Conservation (phyloP, 75 land plant species). For the Cupressus sempervirens region DNA sequence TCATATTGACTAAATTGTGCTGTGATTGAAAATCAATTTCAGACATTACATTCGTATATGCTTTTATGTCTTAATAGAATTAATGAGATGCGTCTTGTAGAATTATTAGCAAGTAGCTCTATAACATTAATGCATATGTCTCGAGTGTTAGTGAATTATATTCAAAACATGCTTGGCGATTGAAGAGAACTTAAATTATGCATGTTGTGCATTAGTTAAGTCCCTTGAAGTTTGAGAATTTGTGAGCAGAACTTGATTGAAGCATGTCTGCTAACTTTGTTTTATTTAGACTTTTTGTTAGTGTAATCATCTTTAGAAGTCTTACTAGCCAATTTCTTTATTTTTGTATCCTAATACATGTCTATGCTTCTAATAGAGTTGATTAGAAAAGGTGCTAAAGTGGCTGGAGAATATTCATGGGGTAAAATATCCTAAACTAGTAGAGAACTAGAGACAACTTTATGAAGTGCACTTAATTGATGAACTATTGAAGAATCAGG, state of each 20-base stretch:
- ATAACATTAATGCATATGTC: not conserved
- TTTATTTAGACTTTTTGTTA: no score
- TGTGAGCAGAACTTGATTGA: no score
- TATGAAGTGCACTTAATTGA: no score
- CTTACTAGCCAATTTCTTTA: not conserved
- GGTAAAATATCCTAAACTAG: no score
- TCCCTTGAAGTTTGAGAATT: slow-evolving; percentile 33
- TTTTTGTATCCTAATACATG: slow-evolving; percentile 3
- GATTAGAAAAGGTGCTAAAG: no score
- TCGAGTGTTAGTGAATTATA: not conserved
- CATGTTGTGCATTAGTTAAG: slow-evolving; percentile 14
- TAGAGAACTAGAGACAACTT: no score
- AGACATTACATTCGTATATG: not conserved
- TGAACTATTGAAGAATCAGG: no score
- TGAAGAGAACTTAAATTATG: slow-evolving; percentile 28
- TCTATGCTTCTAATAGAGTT: not conserved
- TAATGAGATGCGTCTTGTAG: no score
- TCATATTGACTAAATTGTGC: not conserved
- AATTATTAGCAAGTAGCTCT: not conserved
- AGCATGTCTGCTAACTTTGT: no score
- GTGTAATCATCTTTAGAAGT: not conserved
- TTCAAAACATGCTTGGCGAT: slow-evolving; percentile 23
- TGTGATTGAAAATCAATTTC: not conserved
- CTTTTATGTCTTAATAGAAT: not conserved
- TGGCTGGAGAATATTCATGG: no score